phyloP scores from a whole-genome alignment of 805 yeast genomes.

The Kazachstania viticola region DNA sequence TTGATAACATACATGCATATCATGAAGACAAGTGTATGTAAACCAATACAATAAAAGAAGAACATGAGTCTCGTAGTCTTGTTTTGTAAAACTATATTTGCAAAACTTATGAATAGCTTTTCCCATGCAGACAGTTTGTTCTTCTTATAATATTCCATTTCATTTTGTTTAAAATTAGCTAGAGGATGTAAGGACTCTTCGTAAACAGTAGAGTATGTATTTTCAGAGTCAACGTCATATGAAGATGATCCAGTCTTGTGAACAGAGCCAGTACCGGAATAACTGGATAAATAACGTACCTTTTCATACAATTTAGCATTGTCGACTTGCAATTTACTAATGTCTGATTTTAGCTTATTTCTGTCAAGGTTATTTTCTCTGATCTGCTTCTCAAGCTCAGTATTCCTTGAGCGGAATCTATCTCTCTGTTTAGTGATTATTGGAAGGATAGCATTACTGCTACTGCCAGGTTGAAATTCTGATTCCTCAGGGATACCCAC shows the following conservation, averaged over 20 bases:
- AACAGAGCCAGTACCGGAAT: conserved; percentile 21
- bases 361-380: conserved; percentile 44
- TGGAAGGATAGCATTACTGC: conserved; percentile 51
- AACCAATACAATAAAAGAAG: conserved; percentile 57
- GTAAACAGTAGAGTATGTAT: conserved; percentile 49
- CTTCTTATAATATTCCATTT: conserved; percentile 55
- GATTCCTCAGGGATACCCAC: conserved; percentile 34
- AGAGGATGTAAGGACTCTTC: conserved; percentile 76
- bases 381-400: conserved; percentile 73
- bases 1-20: conserved; percentile 46
- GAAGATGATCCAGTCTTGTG: conserved; percentile 17
- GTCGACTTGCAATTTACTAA: conserved; percentile 54
- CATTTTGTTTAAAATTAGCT: conserved; percentile 68
- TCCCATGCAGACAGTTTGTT: conserved; percentile 69
- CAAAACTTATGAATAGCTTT: conserved; percentile 58
- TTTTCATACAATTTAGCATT: conserved; percentile 73
- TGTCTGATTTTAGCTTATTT: conserved; percentile 52
- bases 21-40: conserved; percentile 64
- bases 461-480: conserved; percentile 11
- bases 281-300: conserved; percentile 52
- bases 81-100: conserved; percentile 67
- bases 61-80: conserved; percentile 61
- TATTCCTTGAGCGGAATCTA: conserved; percentile 72
- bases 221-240: conserved; percentile 38
- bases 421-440: conserved; percentile 93